A percentile compares a stretch with the other conserved stretches of the same genome.
Conservation (phyloP, 441 rosid genomes). For the Rhodomyrtus psidioides region DNA sequence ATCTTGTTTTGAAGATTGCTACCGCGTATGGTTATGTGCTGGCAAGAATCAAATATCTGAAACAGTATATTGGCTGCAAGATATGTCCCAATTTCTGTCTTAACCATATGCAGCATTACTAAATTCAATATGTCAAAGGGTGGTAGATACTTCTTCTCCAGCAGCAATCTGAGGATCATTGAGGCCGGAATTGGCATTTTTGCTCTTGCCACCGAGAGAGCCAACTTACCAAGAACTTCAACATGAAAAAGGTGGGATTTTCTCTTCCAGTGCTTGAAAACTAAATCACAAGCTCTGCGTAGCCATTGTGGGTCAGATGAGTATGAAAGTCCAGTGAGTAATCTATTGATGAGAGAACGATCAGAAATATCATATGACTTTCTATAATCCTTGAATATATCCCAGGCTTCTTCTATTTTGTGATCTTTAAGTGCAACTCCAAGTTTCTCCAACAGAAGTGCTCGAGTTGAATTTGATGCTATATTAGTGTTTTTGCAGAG, state of each 20-base stretch:
- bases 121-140: constrained; percentile 24
- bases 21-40: constrained; percentile 5
- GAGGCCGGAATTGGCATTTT: constrained; percentile 52
- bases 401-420: constrained; percentile 55
- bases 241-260: constrained; percentile 25
- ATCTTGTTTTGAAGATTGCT: constrained; percentile 15
- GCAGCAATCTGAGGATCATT: constrained; percentile 40
- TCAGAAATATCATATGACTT: constrained; percentile 52
- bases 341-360: constrained; percentile 20
- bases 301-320: constrained; percentile 51
- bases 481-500: neutral
- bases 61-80: constrained; percentile 60
- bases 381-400: constrained; percentile 46
- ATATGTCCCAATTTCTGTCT: constrained; percentile 54
- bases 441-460: constrained; percentile 44
- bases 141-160: constrained; percentile 29
- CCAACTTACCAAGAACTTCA: constrained; percentile 37
- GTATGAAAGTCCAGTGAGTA: constrained; percentile 52
- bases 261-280: constrained; percentile 26
- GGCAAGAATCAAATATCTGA: constrained; percentile 40
- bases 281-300: constrained; percentile 42
- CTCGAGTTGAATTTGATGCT: constrained; percentile 27
- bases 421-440: constrained; percentile 43
- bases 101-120: constrained; percentile 63
- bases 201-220: constrained; percentile 61